phyloP scores from a whole-genome alignment of 345 rosid species.

The Eutrema japonicum region DNA sequence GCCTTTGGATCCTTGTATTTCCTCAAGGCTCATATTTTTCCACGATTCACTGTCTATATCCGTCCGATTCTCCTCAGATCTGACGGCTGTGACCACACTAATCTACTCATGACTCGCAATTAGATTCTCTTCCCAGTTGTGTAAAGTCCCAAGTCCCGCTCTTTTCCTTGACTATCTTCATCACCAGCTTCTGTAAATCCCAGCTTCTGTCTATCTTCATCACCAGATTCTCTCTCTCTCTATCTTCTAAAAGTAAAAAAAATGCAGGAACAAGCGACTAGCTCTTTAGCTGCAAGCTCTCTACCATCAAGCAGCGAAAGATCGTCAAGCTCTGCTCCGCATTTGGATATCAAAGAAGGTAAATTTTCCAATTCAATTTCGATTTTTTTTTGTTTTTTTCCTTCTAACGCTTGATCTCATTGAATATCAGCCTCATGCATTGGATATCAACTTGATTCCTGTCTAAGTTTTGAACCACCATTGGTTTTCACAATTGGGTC shows the following conservation, averaged over 20 bases:
- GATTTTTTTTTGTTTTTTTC: neutral
- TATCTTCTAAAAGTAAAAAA: constrained; percentile 17
- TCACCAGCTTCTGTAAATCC: constrained; percentile 16
- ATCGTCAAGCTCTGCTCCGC: constrained; percentile 95
- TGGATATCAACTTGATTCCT: neutral
- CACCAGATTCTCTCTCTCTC: constrained; percentile 16
- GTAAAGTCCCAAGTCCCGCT: constrained; percentile 60
- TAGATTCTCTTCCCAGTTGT: constrained; percentile 33
- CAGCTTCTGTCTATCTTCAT: constrained; percentile 9
- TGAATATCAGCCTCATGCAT: constrained; percentile 29
- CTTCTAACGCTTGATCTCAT: constrained; percentile 11
- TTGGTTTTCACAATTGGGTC: constrained; percentile 39
- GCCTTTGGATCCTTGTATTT: constrained; percentile 52
- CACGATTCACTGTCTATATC: constrained; percentile 45
- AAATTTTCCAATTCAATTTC: too few relatives aligned
- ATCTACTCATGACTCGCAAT: constrained; percentile 27
- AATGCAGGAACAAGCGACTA: constrained; percentile 90
- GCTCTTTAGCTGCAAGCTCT: constrained; percentile 84
- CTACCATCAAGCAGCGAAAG: constrained; percentile 93
- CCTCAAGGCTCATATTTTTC: constrained; percentile 54
- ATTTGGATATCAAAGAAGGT: constrained; percentile 90
- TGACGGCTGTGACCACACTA: constrained; percentile 37
- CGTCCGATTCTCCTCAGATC: constrained; percentile 49
- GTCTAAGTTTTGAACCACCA: neutral
- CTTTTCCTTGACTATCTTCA: constrained; percentile 42